These are phyloP conservation scores for Bretschneidera sinensis DNA, from an alignment of 345 rosid genomes.

Conservation along the genomic window DNA sequence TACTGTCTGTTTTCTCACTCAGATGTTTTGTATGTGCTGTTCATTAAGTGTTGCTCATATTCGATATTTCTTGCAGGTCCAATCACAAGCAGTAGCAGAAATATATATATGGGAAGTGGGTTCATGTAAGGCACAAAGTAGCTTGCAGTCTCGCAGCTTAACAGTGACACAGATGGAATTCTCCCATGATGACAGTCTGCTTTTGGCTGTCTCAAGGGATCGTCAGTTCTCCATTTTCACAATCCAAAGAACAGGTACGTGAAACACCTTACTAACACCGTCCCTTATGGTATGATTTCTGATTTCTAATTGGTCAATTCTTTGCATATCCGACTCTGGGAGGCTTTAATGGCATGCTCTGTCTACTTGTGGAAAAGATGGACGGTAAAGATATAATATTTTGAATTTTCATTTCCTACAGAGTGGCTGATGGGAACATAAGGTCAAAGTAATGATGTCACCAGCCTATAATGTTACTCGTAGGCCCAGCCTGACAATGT, in stretches of 20 bases:
- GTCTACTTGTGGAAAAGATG: not conserved
- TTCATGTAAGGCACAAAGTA: conserved; percentile 87
- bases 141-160: conserved; percentile 85
- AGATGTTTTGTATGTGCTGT: not conserved
- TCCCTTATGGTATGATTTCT: not conserved
- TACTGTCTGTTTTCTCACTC: too few relatives aligned
- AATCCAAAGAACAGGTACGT: conserved; percentile 55
- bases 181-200: conserved; percentile 69
- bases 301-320: not conserved
- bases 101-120: conserved; percentile 95
- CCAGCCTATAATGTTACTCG: too few relatives aligned
- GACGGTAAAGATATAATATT: not conserved
- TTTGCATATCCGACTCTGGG: not conserved
- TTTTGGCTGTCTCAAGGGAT: conserved; percentile 89
- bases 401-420: not conserved
- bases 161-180: conserved; percentile 90
- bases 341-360: not conserved
- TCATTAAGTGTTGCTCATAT: conserved; percentile 1
- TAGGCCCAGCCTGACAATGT: too few relatives aligned
- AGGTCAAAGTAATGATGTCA: not conserved
- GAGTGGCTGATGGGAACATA: not conserved
- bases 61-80: conserved; percentile 53
- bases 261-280: not conserved
- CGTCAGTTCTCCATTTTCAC: conserved; percentile 83
- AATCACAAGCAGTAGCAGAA: conserved; percentile 73